Percentiles rank a stretch among this genome's conserved stretches.
phyloP scores from a whole-genome alignment of 768 basidiomycete species.

The Lactarius vividus region DNA sequence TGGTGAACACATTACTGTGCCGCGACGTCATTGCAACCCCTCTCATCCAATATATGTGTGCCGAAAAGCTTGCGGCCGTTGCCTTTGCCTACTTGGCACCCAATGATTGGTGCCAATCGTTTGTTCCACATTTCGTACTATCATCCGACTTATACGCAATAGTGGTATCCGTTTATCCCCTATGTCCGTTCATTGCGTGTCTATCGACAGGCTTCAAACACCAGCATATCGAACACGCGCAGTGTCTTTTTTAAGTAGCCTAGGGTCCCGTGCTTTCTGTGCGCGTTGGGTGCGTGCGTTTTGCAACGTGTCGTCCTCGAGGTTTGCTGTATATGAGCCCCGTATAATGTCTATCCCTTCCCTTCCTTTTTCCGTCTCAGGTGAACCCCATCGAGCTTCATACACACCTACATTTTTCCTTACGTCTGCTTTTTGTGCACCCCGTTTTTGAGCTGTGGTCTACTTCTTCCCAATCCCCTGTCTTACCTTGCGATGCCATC shows the following conservation, averaged over 20 bases:
- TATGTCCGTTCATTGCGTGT: neutral
- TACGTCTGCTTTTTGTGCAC: constrained; percentile 10
- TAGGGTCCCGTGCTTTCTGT: constrained; percentile 4
- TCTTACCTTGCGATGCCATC: constrained; percentile 28
- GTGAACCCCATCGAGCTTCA: constrained; percentile 10
- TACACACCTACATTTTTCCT: constrained; percentile 10
- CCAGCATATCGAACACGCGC: neutral
- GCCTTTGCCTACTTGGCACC: constrained; percentile 3
- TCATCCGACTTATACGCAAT: neutral
- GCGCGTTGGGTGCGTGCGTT: constrained; percentile 9
- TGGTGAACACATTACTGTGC: neutral
- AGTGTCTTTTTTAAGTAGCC: neutral
- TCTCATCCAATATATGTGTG: neutral
- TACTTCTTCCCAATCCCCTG: constrained; percentile 1
- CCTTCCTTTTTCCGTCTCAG: constrained; percentile 12
- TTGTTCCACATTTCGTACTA: neutral
- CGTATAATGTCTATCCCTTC: neutral
- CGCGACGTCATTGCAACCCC: constrained; percentile 11
- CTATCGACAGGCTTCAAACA: neutral
- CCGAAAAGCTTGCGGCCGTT: constrained; percentile 4
- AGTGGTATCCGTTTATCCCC: constrained; percentile 1
- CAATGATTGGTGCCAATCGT: constrained; percentile 9
- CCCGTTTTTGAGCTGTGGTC: constrained; percentile 21
- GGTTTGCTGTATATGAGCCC: constrained; percentile 17
- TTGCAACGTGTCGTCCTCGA: constrained; percentile 24